Evolutionary conservation across 2,329 filamentous ascomycete species (phyloP), one percentile per base, ranked within the genome.

Genomic region (Stagonosporopsis rhizophila): DNA sequence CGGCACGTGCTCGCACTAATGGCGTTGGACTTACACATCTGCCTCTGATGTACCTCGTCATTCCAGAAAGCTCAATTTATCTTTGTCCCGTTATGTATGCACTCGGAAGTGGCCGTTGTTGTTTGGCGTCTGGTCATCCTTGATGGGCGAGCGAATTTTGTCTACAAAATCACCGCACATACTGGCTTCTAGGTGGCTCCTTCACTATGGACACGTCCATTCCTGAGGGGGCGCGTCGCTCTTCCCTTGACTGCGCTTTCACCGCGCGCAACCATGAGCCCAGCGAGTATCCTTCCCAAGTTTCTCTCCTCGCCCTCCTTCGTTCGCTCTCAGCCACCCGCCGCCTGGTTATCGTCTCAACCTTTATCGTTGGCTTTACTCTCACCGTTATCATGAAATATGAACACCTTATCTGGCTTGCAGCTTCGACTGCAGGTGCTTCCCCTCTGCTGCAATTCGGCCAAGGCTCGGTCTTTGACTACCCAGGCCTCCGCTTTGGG

Each of bases 401-500:
- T 1, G 52, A 60, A 25, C 48, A 59, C 9, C 25, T 64, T 4
- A 17, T 60, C 4, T 65, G 58, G 57, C 50, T 67, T 4, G 34
- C 67, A 15, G 28, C 47, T 9, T 44, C 47, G 15, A 47, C 37
- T 4, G 53, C 48, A 1, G 48, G 44, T 30, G 63, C 61, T 9
- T 40, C 51, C 15, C 53, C 28, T 11, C 45, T 56, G 15, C 19
- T 44, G 6, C 32, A 54, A n/a, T 50, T 20, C 20, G 28, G 46
- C 12, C 48, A 45, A 44, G 40, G 37, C 20, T 19, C 51, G 2
- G 35, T 44, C 1, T 58, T 60, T 22, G 56, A 72, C 9, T 67
- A 67, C 20, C 62, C 62, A 5, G 68, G 67, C 4, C 61, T 74
- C 2, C 59, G 56, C 5, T 75, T 74, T 44, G 56, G 58, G n/a